Base-by-base conservation (phyloP, 1,284 basidiomycete species). In the Austroboletus niveus region DNA sequence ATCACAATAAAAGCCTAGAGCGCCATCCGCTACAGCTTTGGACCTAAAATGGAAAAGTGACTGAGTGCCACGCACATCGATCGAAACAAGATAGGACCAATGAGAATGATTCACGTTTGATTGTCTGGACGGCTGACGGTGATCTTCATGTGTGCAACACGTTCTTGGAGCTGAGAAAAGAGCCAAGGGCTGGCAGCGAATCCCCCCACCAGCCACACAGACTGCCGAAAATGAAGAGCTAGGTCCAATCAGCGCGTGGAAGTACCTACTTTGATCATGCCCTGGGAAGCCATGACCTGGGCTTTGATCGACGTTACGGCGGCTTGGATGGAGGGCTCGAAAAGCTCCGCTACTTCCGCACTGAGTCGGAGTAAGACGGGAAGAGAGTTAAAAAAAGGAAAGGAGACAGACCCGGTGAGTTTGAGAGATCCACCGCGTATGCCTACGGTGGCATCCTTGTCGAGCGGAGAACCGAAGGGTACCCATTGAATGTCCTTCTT, bases 111-210 rank as follows among this genome's bases (percentile, higher is more conserved):
- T 66, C 61, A 89, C 84, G 87, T 89, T 65, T 89, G 86, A 49
- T 79, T 84, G 60, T 90, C 87, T 11, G 87, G 87, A 47, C 87
- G 72, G 64, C 81, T 87, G 55, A 90, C 83, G 5, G 76, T 76
- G 51, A 89, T 75, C 30, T 75, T 72, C 45, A 78, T 70, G 1
- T 77, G 74, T 4, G 71, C 69, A 10, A 89, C 77, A 29, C 80
- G 80, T 53, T 83, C 81, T 70, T 87, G 84, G 7, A 89, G 74
- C 63, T 89, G 87, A 31, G 73, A 75, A 67, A 88, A 89, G 15
- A 89, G 72, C 85, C 87, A 89, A 1, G 85, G 84, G 56, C 84
- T 88, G 1, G 87, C 86, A 3, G 87, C 87, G 57, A 89, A 90
- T 36, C 87, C 87, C 61, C 87, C 87, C 6, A 90, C 87, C 29